Conservation (phyloP, 257 asterid species). For the Capsicum chinense region DNA sequence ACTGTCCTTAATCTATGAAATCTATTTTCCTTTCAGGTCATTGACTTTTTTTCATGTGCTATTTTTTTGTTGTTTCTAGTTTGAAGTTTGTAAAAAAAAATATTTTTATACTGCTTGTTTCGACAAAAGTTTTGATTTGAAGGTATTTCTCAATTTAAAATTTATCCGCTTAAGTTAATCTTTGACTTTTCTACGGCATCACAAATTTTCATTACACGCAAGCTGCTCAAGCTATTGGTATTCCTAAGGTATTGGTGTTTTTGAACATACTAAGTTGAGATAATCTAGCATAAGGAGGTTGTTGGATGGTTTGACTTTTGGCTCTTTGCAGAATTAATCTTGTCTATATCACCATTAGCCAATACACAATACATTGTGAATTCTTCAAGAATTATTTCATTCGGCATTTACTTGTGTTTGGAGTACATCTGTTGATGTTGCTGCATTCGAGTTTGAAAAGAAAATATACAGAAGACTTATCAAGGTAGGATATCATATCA, state of each 20-base stretch:
- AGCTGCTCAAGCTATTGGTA: not conserved
- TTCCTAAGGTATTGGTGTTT: not conserved
- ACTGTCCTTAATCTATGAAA: not conserved
- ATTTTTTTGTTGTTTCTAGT: not conserved
- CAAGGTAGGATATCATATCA: constrained; percentile 80
- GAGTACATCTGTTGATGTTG: constrained; percentile 86
- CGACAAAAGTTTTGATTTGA: not conserved
- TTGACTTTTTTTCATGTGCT: not conserved
- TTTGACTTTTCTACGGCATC: not conserved
- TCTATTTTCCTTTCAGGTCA: not conserved
- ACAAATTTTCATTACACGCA: not conserved
- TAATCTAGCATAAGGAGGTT: not conserved
- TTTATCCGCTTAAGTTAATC: not conserved
- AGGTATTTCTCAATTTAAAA: not conserved
- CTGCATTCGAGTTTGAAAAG: constrained; percentile 88
- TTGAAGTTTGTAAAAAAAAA: not conserved
- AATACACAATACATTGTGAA: no score
- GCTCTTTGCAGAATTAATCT: not conserved
- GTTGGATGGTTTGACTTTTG: constrained; percentile 17
- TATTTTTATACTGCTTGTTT: not conserved
- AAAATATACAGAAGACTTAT: constrained; percentile 72
- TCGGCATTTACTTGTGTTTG: constrained; percentile 67
- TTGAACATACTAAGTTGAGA: not conserved
- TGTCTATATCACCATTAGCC: no score
- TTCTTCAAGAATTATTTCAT: no score